These are phyloP conservation scores for Verticillium dahliae DNA, from an alignment of 2,329 filamentous ascomycete species.

Conservation along the genomic window DNA sequence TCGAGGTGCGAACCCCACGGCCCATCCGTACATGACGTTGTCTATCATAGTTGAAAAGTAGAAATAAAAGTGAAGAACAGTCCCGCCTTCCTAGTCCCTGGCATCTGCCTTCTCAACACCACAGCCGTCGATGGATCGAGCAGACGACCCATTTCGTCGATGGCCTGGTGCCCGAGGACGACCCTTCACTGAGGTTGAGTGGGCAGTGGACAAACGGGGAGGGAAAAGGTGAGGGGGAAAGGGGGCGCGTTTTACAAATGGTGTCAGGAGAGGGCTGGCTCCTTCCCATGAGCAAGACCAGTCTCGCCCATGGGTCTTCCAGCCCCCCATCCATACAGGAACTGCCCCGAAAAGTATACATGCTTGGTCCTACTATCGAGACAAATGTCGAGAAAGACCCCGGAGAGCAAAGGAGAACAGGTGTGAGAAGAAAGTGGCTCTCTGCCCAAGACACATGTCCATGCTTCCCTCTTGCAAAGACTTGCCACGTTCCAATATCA, in stretches of 20 bases:
- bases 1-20: constrained; percentile 11
- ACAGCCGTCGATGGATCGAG: not conserved
- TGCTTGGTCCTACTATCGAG: constrained; percentile 17
- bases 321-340: not conserved
- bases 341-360: not conserved
- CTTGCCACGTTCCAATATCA: not conserved
- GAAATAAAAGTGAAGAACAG: not conserved
- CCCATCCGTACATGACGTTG: constrained; percentile 7
- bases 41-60: constrained; percentile 4
- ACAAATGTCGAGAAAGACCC: constrained; percentile 11
- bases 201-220: not conserved
- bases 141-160: not conserved
- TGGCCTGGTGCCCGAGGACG: not conserved
- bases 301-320: not conserved
- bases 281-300: not conserved
- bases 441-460: not conserved
- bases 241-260: not conserved
- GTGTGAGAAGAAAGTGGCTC: not conserved
- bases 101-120: constrained; percentile 2
- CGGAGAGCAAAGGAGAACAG: not conserved
- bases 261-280: not conserved
- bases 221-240: not conserved
- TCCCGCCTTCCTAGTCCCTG: not conserved
- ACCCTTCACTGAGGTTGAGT: not conserved
- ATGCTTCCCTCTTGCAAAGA: not conserved